A percentile compares a stretch with the other conserved stretches of the same genome.
phyloP scores from a whole-genome alignment of 768 basidiomycete species.

The Lentinula raphanica region DNA sequence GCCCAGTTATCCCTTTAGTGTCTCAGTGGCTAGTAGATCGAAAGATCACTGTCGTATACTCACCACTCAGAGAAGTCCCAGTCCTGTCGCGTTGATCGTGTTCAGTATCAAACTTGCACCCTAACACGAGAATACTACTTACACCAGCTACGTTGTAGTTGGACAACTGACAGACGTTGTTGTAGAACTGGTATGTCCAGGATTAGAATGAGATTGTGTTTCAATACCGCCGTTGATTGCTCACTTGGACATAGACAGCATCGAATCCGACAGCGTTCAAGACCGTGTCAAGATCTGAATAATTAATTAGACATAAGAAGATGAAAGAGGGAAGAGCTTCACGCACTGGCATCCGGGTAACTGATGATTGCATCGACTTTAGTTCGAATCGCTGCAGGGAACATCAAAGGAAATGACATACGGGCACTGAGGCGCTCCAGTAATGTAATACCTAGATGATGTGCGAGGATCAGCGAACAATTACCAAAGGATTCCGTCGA shows the following conservation, averaged over 20 bases:
- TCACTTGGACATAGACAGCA: slow-evolving; percentile 68
- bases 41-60: not conserved
- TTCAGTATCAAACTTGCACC: not conserved
- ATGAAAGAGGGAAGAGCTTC: not conserved
- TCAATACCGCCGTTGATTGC: slow-evolving; percentile 16
- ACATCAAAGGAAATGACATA: not conserved
- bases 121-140: slow-evolving; percentile 12
- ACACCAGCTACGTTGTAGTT: slow-evolving; percentile 37
- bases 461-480: not conserved
- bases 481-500: not conserved
- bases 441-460: slow-evolving; percentile 43
- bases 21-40: not conserved
- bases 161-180: slow-evolving; percentile 54
- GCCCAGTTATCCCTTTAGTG: slow-evolving; percentile 35
- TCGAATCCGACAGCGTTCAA: slow-evolving; percentile 59
- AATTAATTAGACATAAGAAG: not conserved
- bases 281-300: not conserved
- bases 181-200: slow-evolving; percentile 29
- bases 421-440: slow-evolving; percentile 39
- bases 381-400: slow-evolving; percentile 9
- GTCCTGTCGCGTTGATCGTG: slow-evolving; percentile 24
- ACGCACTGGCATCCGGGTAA: slow-evolving; percentile 48
- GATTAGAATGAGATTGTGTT: not conserved
- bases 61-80: slow-evolving; percentile 53
- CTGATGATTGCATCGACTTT: slow-evolving; percentile 35